Base-by-base conservation (phyloP, 768 basidiomycete species). In the Rhodotorula sphaerocarpa region DNA sequence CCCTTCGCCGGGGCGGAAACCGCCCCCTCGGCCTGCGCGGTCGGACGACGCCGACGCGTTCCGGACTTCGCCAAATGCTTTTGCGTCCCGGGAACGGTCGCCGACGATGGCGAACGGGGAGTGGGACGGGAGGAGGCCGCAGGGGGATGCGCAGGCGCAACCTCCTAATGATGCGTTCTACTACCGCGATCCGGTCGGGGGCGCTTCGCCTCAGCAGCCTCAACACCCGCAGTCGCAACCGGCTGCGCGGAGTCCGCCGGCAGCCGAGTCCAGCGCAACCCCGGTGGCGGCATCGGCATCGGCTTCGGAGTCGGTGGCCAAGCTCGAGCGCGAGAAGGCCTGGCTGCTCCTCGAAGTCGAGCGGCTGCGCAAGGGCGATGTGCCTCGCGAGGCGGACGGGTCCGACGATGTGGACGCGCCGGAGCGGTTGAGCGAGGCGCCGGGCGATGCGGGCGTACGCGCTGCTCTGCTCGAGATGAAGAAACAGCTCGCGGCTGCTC, bases 291-390 rank as follows among this genome's bases (percentile, higher is more conserved):
- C 9, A 9, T 39, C 36, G 9, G 36, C 36, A 10, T 9, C 36
- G 36, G 10, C 36, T 9, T 39, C 36, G 10, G 36, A 39, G 16
- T 9, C 36, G 74, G 73, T 95, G 50, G 88, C 90, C 67, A 78
- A 78, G 50, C 75, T 86, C 67, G 85, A 83, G 80, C 82, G 82
- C 72, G 82, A 87, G 68, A 84, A 90, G 78, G 77, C 78, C 41
- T 95, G 93, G 86, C 85, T 96, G 84, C 84, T 83, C 73, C 83
- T 84, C 50, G 86, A 88, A 2, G 75, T 99, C 50, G 76, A 78
- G 36, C 36, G 36, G 36, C 16, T 39, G 36, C 36, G 36, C 10
- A 39, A 16, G 10, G 36, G 36, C 10, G 10, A 39, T 9, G 36
- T 39, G 10, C 36, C 9, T 9, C 10, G 16, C 9, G 36, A 10